Evolutionary conservation across 345 rosid species (phyloP), one percentile per base, ranked within the genome.

Genomic region (Lepidium aucheri): DNA sequence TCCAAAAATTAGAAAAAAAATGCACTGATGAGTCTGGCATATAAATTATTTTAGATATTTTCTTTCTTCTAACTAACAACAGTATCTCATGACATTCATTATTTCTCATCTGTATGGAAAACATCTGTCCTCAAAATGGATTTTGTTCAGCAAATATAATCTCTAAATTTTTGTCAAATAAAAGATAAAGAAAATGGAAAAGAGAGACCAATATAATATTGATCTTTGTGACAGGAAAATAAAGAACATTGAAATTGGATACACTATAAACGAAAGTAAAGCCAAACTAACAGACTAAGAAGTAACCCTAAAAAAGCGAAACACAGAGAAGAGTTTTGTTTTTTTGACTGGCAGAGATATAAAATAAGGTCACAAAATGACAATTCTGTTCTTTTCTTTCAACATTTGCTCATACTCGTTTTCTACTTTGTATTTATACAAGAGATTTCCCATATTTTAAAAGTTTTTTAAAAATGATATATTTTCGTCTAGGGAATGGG

Each of bases 271-370:
- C 30, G 51, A 52, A 43, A 53, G 52, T 40, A 30, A 41, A 51
- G 18, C 9, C 32, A 64, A 40, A 40, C 50, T 60, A 53, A 26
- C 50, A 40, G 68, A 64, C 26, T 10, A 13, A 52, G 2, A 41
- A 47, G 60, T 53, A 41, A 16, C 20, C 60, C 32, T 8, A 26
- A 9, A 30, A 53, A 65, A 53, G 60, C 14, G 34, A 57, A 53
- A 18, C 30, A 65, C 60, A 53, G 15, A 63, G 43, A 26, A 8
- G 69, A 64, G 39, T 64, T 10, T 63, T 63, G 39, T 63, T 63
- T 50, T 50, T 63, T 63, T 38, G 52, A 30, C 60, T 33, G 45
- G 53, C 42, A 43, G 24, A 26, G 32, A 61, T 16, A 4, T 43
- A 8, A 11, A 2, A 24, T 40, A 13, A 49, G 68, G 50, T 64